Evolutionary conservation across 192 early-diverging fungal genomes (phyloP), one percentile per base, ranked within the genome.

Genomic region (Funneliformis mosseae): DNA sequence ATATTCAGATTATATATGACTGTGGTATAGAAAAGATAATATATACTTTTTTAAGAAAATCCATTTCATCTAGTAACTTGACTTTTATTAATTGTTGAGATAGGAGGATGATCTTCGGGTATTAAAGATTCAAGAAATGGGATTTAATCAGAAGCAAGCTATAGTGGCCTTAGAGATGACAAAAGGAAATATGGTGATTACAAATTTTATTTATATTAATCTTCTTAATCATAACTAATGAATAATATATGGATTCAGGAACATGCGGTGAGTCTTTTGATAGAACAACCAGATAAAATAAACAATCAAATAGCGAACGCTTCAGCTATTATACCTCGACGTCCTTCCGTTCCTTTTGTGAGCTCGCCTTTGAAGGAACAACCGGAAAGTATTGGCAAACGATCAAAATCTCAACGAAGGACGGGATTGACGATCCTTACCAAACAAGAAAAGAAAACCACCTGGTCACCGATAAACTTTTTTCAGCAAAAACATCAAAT

Each of bases 71-170:
- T 41, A 21, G 41, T 39, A 66, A 66, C 12, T 33, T 64, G 8
- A 66, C 28, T 28, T 42, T 73, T 25, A 18, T 23, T 45, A 11
- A 73, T 46, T 21, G 28, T 45, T 16, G 25, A 45, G 25, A 66
- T 18, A 60, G 68, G 68, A 84, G 11, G 83, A 84, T 23, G 84
- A 85, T 78, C 66, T 67, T 38, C 78, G 83, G 27, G 23, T 91
- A 5, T 48, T 80, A 27, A 71, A 68, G 9, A 79, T 85, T 82
- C 79, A 89, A 11, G 92, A 92, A 70, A 93, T 94, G 91, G 93
- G 93, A 11, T 94, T 94, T 74, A 66, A 80, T 25, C 80, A 80
- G 6, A 89, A 89, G 33, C 88, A 91, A 71, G 92, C 92, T n/a
- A 87, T 84, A 38, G 84, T 90, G 0, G 92, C 93, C 1, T 81